Percentiles rank a stretch among this genome's conserved stretches.
Evolutionary conservation across 106 monocot genomes (phyloP).

Genomic region (Allium fistulosum): DNA sequence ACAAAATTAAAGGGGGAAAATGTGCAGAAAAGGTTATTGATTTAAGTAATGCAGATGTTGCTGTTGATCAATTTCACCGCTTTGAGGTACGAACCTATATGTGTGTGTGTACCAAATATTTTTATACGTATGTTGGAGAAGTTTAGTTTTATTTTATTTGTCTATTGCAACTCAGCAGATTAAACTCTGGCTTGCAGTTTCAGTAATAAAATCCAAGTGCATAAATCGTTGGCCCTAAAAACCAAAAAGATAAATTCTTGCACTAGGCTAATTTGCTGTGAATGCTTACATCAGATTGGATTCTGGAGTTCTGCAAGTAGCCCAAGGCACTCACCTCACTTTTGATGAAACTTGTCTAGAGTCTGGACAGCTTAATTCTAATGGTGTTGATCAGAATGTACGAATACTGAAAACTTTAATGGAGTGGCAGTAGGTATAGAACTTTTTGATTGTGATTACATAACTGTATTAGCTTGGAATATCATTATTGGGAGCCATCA

Average conservation of each 20-base stretch:
- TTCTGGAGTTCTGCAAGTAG: slow-evolving; percentile 69
- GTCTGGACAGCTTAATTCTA: slow-evolving; percentile 64
- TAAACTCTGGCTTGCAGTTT: too few species aligned
- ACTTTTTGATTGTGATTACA: background rate
- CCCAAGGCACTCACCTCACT: slow-evolving; percentile 80
- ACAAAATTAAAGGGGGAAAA: too few species aligned
- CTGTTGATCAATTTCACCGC: slow-evolving; percentile 82
- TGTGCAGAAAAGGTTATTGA: slow-evolving; percentile 71
- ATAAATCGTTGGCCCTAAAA: too few species aligned
- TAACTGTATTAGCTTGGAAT: background rate
- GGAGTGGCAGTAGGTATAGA: slow-evolving; percentile 66
- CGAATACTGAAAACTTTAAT: slow-evolving; percentile 71
- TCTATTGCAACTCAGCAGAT: slow-evolving; percentile 11
- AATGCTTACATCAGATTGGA: slow-evolving; percentile 44
- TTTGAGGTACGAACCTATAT: slow-evolving; percentile 25
- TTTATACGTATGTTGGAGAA: too few species aligned
- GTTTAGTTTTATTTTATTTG: too few species aligned
- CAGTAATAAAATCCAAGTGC: too few species aligned
- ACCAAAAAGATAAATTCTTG: too few species aligned
- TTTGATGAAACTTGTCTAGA: slow-evolving; percentile 81
- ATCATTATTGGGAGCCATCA: background rate
- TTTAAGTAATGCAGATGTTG: slow-evolving; percentile 93
- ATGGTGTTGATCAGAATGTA: slow-evolving; percentile 66
- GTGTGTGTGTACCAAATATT: too few species aligned
- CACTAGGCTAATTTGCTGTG: too few species aligned